These are phyloP conservation scores for Suhomyces sp. DNA, from an alignment of 805 yeast species.

Conservation along the genomic window DNA sequence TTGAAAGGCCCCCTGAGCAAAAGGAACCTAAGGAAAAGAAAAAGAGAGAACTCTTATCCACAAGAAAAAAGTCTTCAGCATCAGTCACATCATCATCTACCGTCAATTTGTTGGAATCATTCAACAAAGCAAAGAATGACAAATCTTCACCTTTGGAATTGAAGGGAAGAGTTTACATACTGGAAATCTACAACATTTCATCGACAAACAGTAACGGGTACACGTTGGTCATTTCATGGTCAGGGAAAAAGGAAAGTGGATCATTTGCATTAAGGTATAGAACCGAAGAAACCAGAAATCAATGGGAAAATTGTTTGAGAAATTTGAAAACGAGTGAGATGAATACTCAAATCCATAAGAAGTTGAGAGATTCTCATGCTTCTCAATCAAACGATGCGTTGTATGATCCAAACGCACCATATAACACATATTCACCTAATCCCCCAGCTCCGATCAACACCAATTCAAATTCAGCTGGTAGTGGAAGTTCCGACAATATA, in stretches of 20 bases:
- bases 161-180: constrained; percentile 79
- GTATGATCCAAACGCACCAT: constrained; percentile 23
- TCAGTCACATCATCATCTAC: constrained; percentile 42
- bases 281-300: constrained; percentile 77
- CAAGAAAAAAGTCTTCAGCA: constrained; percentile 49
- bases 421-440: constrained; percentile 6
- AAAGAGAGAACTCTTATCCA: constrained; percentile 41
- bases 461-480: not conserved
- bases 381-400: constrained; percentile 21
- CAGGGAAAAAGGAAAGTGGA: constrained; percentile 85
- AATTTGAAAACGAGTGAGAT: constrained; percentile 43
- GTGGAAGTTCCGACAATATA: constrained; percentile 1
- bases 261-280: constrained; percentile 78
- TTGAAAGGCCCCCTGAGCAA: constrained; percentile 14
- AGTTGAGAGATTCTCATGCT: constrained; percentile 35
- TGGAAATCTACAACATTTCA: constrained; percentile 50
- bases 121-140: constrained; percentile 28
- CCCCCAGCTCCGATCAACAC: constrained; percentile 1
- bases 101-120: constrained; percentile 35
- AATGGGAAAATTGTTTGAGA: constrained; percentile 75
- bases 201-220: constrained; percentile 47
- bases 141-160: constrained; percentile 45
- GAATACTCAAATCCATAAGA: constrained; percentile 38
- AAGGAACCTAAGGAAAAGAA: constrained; percentile 32
- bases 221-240: constrained; percentile 69